Conservation (phyloP, 139 green algal species). For the Chlamydomonas applanata region DNA sequence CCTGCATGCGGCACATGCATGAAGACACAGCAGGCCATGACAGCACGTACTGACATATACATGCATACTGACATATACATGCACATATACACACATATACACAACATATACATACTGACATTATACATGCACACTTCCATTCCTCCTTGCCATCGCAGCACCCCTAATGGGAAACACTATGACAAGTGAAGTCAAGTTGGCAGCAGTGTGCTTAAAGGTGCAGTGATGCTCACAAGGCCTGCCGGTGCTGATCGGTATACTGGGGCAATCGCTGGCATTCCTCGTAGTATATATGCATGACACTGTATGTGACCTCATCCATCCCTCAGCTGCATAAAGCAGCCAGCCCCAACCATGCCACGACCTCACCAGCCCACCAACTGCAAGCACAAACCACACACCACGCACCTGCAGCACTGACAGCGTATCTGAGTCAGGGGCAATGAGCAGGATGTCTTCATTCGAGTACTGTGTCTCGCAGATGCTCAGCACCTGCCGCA, state of each 20-base stretch:
- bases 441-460: conserved; percentile 60
- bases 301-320: not conserved
- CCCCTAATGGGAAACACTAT: too few relatives aligned
- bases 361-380: not conserved
- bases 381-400: not conserved
- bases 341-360: not conserved
- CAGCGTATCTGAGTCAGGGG: conserved; percentile 70
- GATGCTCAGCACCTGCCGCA: conserved; percentile 34
- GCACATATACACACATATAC: not conserved
- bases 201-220: too few relatives aligned
- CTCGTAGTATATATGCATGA: not conserved
- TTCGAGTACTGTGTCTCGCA: conserved; percentile 55
- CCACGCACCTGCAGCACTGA: conserved; percentile 57
- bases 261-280: too few relatives aligned
- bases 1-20: conserved; percentile 35
- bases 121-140: too few relatives aligned
- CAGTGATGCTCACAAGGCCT: too few relatives aligned
- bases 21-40: not conserved
- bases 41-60: not conserved
- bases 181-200: too few relatives aligned
- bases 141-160: too few relatives aligned
- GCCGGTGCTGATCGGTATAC: too few relatives aligned
- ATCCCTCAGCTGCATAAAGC: too few relatives aligned
- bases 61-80: not conserved
- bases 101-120: too few relatives aligned